Percentiles rank a stretch among this genome's conserved stretches.
Conservation (phyloP, 31 red algal species). For the Bonnemaisonia californica region DNA sequence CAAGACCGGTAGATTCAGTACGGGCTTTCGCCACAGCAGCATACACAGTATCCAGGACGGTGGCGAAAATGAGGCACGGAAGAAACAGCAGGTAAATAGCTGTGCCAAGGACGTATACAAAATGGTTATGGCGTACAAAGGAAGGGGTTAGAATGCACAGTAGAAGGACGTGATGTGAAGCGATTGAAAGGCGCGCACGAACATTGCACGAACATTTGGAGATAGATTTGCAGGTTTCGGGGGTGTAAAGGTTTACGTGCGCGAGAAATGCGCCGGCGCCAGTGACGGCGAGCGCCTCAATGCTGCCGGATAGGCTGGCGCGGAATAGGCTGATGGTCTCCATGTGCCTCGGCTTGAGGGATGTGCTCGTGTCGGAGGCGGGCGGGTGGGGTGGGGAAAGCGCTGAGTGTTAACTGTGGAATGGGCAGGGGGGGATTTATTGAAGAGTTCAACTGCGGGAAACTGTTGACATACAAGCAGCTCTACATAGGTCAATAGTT, state of each 20-base stretch:
- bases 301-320: constrained; percentile 31
- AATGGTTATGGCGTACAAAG: background rate
- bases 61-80: constrained; percentile 27
- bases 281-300: constrained; percentile 25
- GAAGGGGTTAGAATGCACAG: background rate
- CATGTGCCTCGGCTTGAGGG: too few relatives aligned
- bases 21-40: background rate
- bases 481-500: too few relatives aligned
- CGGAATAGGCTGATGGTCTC: too few relatives aligned
- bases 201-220: constrained; percentile 18
- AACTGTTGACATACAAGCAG: too few relatives aligned
- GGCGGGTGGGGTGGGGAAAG: too few relatives aligned
- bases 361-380: too few relatives aligned
- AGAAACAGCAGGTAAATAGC: constrained; percentile 38
- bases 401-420: too few relatives aligned
- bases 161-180: too few relatives aligned
- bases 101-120: constrained; percentile 9
- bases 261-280: constrained; percentile 21
- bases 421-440: too few relatives aligned
- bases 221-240: background rate
- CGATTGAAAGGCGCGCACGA: too few relatives aligned
- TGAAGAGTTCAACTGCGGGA: too few relatives aligned
- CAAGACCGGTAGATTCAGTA: background rate
- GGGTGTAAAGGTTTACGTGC: background rate
- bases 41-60: constrained; percentile 36